These are phyloP conservation scores for Backusella sp. DNA, from an alignment of 192 early-diverging fungal species.

Conservation along the genomic window DNA sequence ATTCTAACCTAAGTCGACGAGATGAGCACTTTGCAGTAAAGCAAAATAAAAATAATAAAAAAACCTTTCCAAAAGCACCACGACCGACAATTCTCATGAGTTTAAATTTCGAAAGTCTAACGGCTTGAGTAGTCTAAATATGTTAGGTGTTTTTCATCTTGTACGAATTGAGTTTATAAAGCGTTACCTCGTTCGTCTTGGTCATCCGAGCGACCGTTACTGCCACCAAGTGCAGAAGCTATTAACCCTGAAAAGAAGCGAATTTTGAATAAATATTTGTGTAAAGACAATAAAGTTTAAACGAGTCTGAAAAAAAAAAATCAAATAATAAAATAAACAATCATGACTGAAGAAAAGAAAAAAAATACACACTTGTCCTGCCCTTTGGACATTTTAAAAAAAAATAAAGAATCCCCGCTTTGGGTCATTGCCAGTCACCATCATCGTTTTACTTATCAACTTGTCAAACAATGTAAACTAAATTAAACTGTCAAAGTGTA, in stretches of 20 bases:
- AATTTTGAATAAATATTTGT: slow-evolving; percentile 3
- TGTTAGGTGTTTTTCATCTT: background rate
- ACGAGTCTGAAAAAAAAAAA: background rate
- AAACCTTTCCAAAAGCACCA: slow-evolving; percentile 89
- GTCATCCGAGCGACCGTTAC: slow-evolving; percentile 7
- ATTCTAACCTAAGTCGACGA: slow-evolving; percentile 64
- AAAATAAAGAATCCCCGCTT: background rate
- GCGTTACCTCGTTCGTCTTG: slow-evolving; percentile 7
- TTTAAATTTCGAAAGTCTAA: slow-evolving; percentile 75
- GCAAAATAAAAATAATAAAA: background rate
- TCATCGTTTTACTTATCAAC: background rate
- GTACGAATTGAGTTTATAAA: no score
- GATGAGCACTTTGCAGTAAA: background rate
- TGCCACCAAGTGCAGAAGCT: slow-evolving; percentile 21
- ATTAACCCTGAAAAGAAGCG: slow-evolving; percentile 14
- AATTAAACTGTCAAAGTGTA: background rate
- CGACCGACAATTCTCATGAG: slow-evolving; percentile 73
- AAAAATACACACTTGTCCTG: background rate
- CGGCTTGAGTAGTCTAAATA: slow-evolving; percentile 38
- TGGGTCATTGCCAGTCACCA: background rate
- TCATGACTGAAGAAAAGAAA: background rate
- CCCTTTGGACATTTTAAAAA: background rate
- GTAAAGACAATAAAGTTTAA: background rate
- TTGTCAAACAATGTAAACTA: background rate
- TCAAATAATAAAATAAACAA: background rate